Evolutionary conservation across 2,329 filamentous ascomycete genomes (phyloP), one percentile per base, ranked within the genome.

Genomic region (Fusarium torreyae): DNA sequence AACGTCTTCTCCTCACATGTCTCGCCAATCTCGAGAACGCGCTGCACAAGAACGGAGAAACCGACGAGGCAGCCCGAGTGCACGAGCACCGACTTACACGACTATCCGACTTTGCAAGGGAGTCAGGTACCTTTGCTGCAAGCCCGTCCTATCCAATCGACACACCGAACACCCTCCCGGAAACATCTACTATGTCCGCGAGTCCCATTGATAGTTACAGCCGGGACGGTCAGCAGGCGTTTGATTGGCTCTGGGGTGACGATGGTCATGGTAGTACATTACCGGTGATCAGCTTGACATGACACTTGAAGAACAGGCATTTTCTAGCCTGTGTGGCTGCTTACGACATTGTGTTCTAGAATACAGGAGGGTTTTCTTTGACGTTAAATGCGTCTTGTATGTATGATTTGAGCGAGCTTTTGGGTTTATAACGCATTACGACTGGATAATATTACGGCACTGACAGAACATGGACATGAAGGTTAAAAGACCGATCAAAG

Each of bases 21-120:
- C 63, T 79, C n/a, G 74, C 76, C 17, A 79, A 79, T 56, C 69
- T 79, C 22, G 77, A 79, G 52, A 74, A 61, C 11, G 71, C 75
- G 6, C 61, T 78, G 20, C 66, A 59, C 46, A 73, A 71, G 48
- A 55, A 65, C 31, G 66, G 74, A 53, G 66, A 67, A 50, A 61
- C 42, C 15, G 72, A 63, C 17, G 76, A 75, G 45, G 77, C 77
- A 31, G 65, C 61, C 20, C 71, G 68, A 14, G 66, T 78, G 28
- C 69, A 72, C 10, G 61, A 72, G 48, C 75, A 78, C 40, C 75
- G 77, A 13, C 72, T 78, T 42, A 51, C 64, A 22, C 75, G 75
- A 17, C 55, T 79, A 31, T 70, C 69, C 20, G 67, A 71, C 24
- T 79, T 79, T 61, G 77, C 76, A 9, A 68, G 63, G 42, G 75